These are phyloP conservation scores for Eimeria necatrix DNA, from an alignment of 169 alveolate species.

Conservation along the genomic window DNA sequence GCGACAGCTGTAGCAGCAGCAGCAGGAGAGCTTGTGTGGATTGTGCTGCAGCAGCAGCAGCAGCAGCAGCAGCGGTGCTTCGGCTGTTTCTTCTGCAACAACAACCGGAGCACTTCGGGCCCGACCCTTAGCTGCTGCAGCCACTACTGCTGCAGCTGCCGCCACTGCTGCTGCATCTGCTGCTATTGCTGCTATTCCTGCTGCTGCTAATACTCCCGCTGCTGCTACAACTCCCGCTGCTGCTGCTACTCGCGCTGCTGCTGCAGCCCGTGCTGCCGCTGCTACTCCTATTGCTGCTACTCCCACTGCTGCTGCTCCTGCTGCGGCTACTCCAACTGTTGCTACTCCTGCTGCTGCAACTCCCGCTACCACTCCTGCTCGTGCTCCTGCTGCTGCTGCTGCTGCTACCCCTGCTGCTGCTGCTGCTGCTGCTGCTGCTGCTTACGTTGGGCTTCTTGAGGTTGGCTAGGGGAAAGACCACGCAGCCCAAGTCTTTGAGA, in stretches of 20 bases:
- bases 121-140: conserved; percentile 15
- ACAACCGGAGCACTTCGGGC: not conserved
- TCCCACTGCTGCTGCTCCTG: conserved; percentile 37
- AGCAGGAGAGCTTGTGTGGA: not conserved
- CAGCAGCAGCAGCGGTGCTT: not conserved
- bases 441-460: not conserved
- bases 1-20: not conserved
- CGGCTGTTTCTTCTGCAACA: conserved; percentile 58
- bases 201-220: conserved; percentile 15
- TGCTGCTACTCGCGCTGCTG: not conserved
- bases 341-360: conserved; percentile 4
- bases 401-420: conserved; percentile 41
- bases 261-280: conserved; percentile 34
- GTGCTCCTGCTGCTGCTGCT: conserved; percentile 21
- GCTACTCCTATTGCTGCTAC: conserved; percentile 24
- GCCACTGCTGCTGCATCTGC: not conserved
- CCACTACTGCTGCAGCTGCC: conserved; percentile 8
- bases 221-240: not conserved
- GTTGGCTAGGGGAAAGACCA: not conserved
- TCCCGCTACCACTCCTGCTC: not conserved
- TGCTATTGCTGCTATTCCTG: conserved; percentile 32
- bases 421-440: conserved; percentile 42
- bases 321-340: not conserved
- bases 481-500: not conserved
- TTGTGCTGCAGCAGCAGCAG: not conserved